These are phyloP conservation scores for Trametes hirsuta DNA, from an alignment of 1,284 basidiomycete genomes.

Conservation along the genomic window DNA sequence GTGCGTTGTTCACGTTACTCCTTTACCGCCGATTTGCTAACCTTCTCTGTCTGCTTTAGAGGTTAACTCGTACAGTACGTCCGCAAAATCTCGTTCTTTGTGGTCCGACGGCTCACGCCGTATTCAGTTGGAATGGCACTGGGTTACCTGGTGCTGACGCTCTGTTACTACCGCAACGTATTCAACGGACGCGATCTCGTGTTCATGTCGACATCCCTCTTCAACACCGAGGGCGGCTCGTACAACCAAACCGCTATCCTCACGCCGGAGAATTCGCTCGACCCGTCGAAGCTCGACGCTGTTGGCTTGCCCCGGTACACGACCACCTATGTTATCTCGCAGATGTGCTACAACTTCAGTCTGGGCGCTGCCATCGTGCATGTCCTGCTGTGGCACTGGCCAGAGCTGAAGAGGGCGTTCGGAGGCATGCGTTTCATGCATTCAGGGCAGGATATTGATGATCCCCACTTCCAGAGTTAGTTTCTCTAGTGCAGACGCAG, in stretches of 20 bases:
- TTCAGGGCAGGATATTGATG: slow-evolving; percentile 45
- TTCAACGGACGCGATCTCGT: slow-evolving; percentile 51
- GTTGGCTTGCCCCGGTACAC: slow-evolving; percentile 53
- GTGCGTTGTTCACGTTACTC: slow-evolving; percentile 33
- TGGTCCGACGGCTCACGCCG: background rate
- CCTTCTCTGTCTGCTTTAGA: slow-evolving; percentile 28
- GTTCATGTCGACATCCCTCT: slow-evolving; percentile 55
- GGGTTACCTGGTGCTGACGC: slow-evolving; percentile 50
- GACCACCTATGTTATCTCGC: slow-evolving; percentile 52
- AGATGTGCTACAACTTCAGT: slow-evolving; percentile 53
- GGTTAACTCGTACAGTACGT: slow-evolving; percentile 45
- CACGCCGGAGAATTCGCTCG: slow-evolving; percentile 44
- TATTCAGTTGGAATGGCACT: slow-evolving; percentile 49
- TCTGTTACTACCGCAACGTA: slow-evolving; percentile 51
- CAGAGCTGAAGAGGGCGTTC: slow-evolving; percentile 47
- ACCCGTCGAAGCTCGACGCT: slow-evolving; percentile 40
- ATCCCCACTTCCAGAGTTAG: slow-evolving; percentile 50
- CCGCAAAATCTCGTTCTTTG: background rate
- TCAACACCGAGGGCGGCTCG: slow-evolving; percentile 41
- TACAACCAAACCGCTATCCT: slow-evolving; percentile 54
- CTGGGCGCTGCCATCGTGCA: slow-evolving; percentile 53
- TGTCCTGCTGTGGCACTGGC: slow-evolving; percentile 56
- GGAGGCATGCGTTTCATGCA: slow-evolving; percentile 45
- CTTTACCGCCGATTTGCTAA: background rate
- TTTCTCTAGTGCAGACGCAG: background rate